phyloP scores from a whole-genome alignment of 208 protist genomes.

The Trichomonas gallinae region DNA sequence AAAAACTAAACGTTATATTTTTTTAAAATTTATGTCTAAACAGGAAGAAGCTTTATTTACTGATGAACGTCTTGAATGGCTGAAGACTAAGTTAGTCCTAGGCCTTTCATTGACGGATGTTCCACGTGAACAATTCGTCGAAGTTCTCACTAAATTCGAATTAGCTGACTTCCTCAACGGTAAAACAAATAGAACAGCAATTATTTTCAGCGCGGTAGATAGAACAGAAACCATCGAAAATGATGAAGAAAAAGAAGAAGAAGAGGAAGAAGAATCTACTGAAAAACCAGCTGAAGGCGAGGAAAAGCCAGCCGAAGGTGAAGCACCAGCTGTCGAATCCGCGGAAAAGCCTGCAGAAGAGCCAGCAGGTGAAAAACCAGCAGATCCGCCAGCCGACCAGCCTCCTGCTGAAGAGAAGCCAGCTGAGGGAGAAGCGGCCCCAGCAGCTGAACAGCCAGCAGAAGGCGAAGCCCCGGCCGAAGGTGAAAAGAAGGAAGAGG shows the following conservation, averaged over 20 bases:
- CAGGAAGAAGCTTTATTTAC: constrained; percentile 9
- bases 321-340: background rate
- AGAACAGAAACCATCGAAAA: background rate
- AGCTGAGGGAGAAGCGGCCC: background rate
- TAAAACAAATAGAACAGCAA: background rate
- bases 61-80: constrained; percentile 14
- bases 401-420: background rate
- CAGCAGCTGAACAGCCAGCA: no score
- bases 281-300: background rate
- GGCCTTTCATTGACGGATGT: background rate
- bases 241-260: background rate
- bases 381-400: background rate
- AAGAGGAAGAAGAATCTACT: background rate
- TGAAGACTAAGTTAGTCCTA: background rate
- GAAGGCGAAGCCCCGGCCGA: background rate
- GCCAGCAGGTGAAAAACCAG: background rate
- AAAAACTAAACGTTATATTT: background rate
- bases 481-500: background rate
- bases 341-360: background rate
- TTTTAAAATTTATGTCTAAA: background rate
- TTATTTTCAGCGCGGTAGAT: background rate
- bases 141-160: constrained; percentile 21
- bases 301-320: background rate
- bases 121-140: background rate
- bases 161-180: background rate